Base-by-base conservation (phyloP, 2,329 filamentous ascomycete species). In the Huntiella abstrusa region DNA sequence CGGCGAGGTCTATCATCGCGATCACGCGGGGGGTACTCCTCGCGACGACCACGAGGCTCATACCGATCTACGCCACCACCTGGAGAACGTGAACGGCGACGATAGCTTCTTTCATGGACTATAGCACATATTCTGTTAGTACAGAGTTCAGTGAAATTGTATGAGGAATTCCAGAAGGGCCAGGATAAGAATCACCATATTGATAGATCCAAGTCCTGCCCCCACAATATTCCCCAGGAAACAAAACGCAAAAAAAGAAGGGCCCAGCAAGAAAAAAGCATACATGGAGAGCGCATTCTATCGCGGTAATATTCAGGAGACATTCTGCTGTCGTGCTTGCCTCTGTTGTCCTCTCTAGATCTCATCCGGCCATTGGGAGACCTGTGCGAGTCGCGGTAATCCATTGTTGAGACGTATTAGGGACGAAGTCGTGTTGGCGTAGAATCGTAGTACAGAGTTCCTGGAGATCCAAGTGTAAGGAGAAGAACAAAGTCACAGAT, bases 201-300 rank as follows among this genome's bases (percentile, higher is more conserved):
- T 17, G 34, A 7, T n/a, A 15, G 22, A 7, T 28, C 22, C 8
- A 8, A 28, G 7, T 8, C 15, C 34, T 15, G 13, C 11, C 6
- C 36, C 1, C 12, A 5, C 22, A 12, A 17, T 22, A 8, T 41
- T 17, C 32, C 13, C 13, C 22, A 19, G 6, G 16, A 39, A n/a
- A 10, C 32, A 37, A 37, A 33, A 13, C 32, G 15, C 19, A 47
- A 11, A 36, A 43, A 39, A 46, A 39, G 37, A 39, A 39, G 12
- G 36, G 16, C 17, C 19, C 38, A 40, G 35, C 19, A 33, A 37
- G 39, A 43, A 33, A 19, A 28, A 33, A 52, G 71, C 77, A 58
- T 69, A 83, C 80, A 77, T 60, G 80, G 79, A 54, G 80, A 83
- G 58, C 80, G 71, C 51, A 71, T 72, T 49, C 78, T 71, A 54